Conservation (phyloP, 306 rosid species). For the Lathyrus sativus region DNA sequence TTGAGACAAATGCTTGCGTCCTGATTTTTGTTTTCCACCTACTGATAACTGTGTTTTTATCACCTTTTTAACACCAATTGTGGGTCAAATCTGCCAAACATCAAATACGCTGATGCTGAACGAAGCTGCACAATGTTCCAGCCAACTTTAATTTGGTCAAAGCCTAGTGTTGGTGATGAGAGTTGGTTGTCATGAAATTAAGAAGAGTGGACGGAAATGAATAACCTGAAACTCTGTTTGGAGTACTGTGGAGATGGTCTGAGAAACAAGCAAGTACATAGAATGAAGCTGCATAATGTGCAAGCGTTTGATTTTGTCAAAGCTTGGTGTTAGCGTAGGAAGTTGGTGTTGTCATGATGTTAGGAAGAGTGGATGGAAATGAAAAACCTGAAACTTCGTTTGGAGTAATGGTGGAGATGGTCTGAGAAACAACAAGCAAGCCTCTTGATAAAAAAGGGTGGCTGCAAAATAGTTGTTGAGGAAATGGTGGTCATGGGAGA, state of each 20-base stretch:
- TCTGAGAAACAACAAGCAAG: neutral
- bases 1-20: neutral
- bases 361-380: neutral
- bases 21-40: neutral
- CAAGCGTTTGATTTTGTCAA: too few relatives aligned
- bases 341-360: neutral
- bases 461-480: neutral
- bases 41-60: neutral
- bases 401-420: constrained; percentile 6
- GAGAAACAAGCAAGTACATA: neutral
- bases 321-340: neutral
- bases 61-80: neutral
- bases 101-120: neutral
- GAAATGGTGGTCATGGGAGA: neutral
- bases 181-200: neutral
- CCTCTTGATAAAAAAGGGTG: neutral
- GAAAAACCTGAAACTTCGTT: neutral
- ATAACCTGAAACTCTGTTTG: neutral
- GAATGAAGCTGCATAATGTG: too few relatives aligned
- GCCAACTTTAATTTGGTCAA: neutral
- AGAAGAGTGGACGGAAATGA: neutral
- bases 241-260: constrained; percentile 1
- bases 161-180: neutral
- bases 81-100: neutral
- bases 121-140: neutral